A percentile compares a stretch with the other conserved stretches of the same genome.
phyloP scores from a whole-genome alignment of 768 basidiomycete species.

The Chlorophyllum brunneum region DNA sequence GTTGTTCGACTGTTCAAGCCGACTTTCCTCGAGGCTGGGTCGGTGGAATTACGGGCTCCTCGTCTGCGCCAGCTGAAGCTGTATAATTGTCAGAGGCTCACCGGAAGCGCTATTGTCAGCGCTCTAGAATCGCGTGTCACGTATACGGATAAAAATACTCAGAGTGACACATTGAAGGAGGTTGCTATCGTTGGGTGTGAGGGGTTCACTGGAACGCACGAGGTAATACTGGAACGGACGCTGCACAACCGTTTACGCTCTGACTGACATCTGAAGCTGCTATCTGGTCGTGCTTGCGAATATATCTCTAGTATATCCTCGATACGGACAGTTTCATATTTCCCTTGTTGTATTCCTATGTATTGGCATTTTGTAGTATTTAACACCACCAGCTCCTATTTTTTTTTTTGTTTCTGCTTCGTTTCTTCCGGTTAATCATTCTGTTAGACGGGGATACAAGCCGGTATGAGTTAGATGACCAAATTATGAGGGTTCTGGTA shows the following conservation, averaged over 20 bases:
- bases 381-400: not conserved
- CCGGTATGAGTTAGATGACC: not conserved
- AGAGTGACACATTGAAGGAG: slow-evolving; percentile 25
- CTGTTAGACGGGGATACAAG: too few relatives aligned
- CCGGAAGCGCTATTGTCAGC: slow-evolving; percentile 53
- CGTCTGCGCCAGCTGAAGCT: slow-evolving; percentile 48
- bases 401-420: too few relatives aligned
- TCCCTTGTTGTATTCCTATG: slow-evolving; percentile 4
- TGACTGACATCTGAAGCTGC: not conserved
- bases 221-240: not conserved
- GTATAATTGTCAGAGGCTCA: slow-evolving; percentile 59
- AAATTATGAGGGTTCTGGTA: not conserved
- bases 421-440: too few relatives aligned
- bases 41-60: slow-evolving; percentile 47
- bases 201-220: slow-evolving; percentile 19
- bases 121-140: slow-evolving; percentile 45
- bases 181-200: slow-evolving; percentile 39
- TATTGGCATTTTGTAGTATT: not conserved
- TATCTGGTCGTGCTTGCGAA: not conserved
- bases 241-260: slow-evolving; percentile 7
- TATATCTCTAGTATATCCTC: not conserved
- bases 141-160: slow-evolving; percentile 29
- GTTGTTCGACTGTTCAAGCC: slow-evolving; percentile 62
- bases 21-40: slow-evolving; percentile 12
- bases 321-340: not conserved